Evolutionary conservation across 305 asterid species (phyloP), one percentile per base, ranked within the genome.

Genomic region (Ajuga reptans): DNA sequence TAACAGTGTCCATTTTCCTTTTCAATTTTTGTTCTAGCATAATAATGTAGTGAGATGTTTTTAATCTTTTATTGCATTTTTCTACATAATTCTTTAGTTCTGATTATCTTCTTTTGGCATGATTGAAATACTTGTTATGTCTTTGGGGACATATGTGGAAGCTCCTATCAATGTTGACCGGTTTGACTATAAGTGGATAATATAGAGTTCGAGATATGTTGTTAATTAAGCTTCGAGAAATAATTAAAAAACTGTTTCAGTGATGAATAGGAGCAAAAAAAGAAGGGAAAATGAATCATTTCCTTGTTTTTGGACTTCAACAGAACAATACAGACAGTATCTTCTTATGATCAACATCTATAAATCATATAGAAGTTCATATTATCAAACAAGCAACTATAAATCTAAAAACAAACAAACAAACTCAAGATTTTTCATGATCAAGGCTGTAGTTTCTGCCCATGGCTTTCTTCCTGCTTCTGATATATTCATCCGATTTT

Each of bases 391-490:
- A 2, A 12, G 33, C 14, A 47, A 37, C 0, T 21, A 60, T 8
- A n/a, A 24, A 33, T 21, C 39, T n/a, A 24, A 31, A n/a, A 62
- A 45, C 49, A 17, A 10, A 11, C 33, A 29, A 5, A 9, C 2
- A 31, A 8, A 10, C 9, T 51, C 16, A 70, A 24, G 66, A 59
- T 56, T 56, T 75, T 15, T 70, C 76, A 3, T 39, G 64, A 57
- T 83, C 82, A 36, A 75, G 70, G 72, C 57, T 73, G 71, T 64
- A 71, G 68, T 47, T 79, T 51, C 74, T 81, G 60, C 15, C 21
- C 86, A 89, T 78, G 6, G 79, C 83, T 68, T 78, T 86, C 86
- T 65, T 83, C 84, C 71, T 84, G 46, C 81, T 84, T 11, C 72
- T 49, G 27, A 90, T 84, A 60, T 76, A 90, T 4, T 72, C 83